Evolutionary conservation across 495 filamentous ascomycete genomes (phyloP).

Genomic region (Trichoderma orchidacearum): DNA sequence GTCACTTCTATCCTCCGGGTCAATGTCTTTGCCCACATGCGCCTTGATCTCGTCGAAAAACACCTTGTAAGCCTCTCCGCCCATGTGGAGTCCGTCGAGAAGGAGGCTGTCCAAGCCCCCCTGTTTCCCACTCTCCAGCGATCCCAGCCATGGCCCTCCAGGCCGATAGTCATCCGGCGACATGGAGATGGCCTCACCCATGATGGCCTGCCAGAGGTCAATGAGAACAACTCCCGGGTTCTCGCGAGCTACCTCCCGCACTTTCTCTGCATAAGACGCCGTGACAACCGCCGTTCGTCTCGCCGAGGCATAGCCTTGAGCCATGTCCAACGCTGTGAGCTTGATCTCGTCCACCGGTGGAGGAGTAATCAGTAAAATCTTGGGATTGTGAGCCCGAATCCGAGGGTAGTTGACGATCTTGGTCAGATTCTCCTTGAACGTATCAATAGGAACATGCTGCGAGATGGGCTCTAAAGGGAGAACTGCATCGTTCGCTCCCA

Average conservation of each 20-base stretch:
- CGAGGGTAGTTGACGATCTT: conserved; percentile 54
- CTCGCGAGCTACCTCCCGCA: conserved; percentile 47
- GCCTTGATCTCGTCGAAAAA: conserved; percentile 30
- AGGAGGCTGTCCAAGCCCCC: conserved; percentile 32
- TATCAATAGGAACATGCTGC: conserved; percentile 62
- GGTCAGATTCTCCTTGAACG: conserved; percentile 58
- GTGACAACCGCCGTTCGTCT: conserved; percentile 49
- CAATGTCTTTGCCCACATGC: conserved; percentile 21
- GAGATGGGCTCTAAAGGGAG: conserved; percentile 37
- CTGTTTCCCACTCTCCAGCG: conserved; percentile 24
- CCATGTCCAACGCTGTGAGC: conserved; percentile 36
- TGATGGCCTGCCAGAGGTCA: conserved; percentile 63
- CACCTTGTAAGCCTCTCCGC: conserved; percentile 32
- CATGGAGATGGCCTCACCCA: conserved; percentile 37
- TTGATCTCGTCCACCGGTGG: conserved; percentile 72
- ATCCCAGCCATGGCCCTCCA: conserved; percentile 23
- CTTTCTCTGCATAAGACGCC: conserved; percentile 58
- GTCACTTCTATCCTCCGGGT: conserved; percentile 12
- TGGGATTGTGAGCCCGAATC: conserved; percentile 53
- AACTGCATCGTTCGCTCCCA: conserved; percentile 78
- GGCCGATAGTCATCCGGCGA: conserved; percentile 22
- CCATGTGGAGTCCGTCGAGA: conserved; percentile 40
- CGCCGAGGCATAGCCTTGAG: conserved; percentile 29
- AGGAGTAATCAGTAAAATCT: conserved; percentile 63
- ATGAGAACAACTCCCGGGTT: conserved; percentile 47